These are phyloP conservation scores for Alnus rubra DNA, from an alignment of 306 rosid species.

Conservation along the genomic window DNA sequence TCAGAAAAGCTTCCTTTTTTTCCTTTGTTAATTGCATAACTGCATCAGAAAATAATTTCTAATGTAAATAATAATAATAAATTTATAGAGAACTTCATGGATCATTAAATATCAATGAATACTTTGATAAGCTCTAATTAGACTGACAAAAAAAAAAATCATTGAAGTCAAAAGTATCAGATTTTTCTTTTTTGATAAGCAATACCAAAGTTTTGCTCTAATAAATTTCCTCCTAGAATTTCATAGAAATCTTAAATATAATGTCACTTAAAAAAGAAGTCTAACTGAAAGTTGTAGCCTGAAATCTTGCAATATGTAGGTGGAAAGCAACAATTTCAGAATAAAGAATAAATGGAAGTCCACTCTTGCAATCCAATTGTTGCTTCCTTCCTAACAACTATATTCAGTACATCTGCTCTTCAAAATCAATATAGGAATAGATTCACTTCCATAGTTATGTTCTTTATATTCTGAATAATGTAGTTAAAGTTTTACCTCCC, in stretches of 20 bases:
- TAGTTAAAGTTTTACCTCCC: slow-evolving; percentile 65
- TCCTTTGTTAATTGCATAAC: no score
- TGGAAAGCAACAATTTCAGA: slow-evolving; percentile 5
- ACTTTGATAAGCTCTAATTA: no score
- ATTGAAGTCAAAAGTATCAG: not conserved
- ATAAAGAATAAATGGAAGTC: slow-evolving; percentile 3
- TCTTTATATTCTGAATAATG: slow-evolving; percentile 14
- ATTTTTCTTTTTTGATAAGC: not conserved
- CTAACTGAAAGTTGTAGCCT: not conserved
- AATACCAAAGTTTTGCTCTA: not conserved
- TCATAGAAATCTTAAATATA: not conserved
- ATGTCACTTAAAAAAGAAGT: not conserved
- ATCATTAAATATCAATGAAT: no score
- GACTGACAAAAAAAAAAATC: no score
- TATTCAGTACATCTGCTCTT: slow-evolving; percentile 19
- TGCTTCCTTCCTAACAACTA: slow-evolving; percentile 13
- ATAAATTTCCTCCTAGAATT: not conserved
- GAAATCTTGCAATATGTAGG: not conserved
- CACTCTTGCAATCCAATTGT: slow-evolving; percentile 20
- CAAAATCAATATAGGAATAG: slow-evolving; percentile 11
- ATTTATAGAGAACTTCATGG: no score
- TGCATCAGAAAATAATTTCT: no score
- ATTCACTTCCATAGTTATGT: slow-evolving; percentile 18
- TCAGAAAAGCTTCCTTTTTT: no score
- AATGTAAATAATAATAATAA: no score